A percentile compares a stretch with the other conserved stretches of the same genome.
Evolutionary conservation across 78 protist genomes (phyloP).

Genomic region (Parvularia atlantis): DNA sequence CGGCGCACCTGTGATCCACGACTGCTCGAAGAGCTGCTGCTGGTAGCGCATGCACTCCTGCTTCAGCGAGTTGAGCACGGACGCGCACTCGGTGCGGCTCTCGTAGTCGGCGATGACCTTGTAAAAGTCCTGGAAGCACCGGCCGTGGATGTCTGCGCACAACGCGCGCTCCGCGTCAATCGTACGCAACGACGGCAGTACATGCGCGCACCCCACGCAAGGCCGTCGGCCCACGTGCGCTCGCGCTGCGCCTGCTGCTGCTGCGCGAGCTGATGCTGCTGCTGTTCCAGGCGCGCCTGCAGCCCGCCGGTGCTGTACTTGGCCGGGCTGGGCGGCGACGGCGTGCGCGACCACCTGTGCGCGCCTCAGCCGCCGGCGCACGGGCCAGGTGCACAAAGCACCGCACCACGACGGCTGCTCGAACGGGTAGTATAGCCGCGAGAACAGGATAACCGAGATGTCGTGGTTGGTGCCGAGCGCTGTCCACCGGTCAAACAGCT

Average conservation of each 20-base stretch:
- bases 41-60: too few species aligned
- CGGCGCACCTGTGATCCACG: not conserved
- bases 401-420: too few species aligned
- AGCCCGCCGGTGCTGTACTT: too few species aligned
- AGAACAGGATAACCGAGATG: constrained; percentile 28
- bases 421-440: not conserved
- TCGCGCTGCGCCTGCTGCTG: too few species aligned
- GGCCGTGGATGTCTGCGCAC: not conserved
- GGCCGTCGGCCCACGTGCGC: not conserved
- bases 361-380: too few species aligned
- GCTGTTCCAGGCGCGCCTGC: not conserved
- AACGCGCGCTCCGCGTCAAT: not conserved
- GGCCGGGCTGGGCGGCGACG: too few species aligned
- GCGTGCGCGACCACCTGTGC: too few species aligned
- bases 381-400: too few species aligned
- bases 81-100: not conserved
- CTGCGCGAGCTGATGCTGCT: too few species aligned
- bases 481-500: constrained; percentile 17
- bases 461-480: constrained; percentile 5
- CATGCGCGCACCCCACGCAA: not conserved
- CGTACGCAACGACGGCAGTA: not conserved
- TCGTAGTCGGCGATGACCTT: not conserved
- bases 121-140: constrained; percentile 14
- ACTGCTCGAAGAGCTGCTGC: too few species aligned
- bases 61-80: not conserved